Percentiles rank a stretch among this genome's conserved stretches.
Evolutionary conservation across 768 basidiomycete genomes (phyloP).

Genomic region (Tremella fuciformis): DNA sequence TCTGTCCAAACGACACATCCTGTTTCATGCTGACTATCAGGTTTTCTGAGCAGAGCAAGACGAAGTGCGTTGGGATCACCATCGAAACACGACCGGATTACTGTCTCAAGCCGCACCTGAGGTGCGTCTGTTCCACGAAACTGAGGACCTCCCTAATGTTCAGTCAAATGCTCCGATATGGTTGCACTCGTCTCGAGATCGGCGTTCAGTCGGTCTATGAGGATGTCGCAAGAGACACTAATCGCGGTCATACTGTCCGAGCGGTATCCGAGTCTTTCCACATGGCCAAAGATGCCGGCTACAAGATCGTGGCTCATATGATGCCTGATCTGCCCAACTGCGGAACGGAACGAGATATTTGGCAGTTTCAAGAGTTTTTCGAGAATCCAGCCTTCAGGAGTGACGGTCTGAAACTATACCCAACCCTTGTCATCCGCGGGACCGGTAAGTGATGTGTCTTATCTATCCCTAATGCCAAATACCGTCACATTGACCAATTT

Average conservation of each 20-base stretch:
- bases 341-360: slow-evolving; percentile 92
- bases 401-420: slow-evolving; percentile 97
- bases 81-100: slow-evolving; percentile 99
- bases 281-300: slow-evolving; percentile 95
- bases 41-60: slow-evolving; percentile 94
- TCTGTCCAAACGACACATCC: slow-evolving; percentile 39
- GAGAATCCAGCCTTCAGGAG: slow-evolving; percentile 97
- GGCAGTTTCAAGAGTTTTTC: slow-evolving; percentile 99
- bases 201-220: slow-evolving; percentile 97
- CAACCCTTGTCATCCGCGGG: slow-evolving; percentile 94
- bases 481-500: background rate
- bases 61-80: slow-evolving; percentile 97
- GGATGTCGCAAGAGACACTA: slow-evolving; percentile 97
- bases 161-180: slow-evolving; percentile 98
- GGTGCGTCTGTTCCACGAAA: slow-evolving; percentile 40
- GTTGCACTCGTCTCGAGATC: slow-evolving; percentile 96
- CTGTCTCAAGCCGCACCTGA: slow-evolving; percentile 88
- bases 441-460: slow-evolving; percentile 54
- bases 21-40: slow-evolving; percentile 52
- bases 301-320: slow-evolving; percentile 99
- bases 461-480: background rate
- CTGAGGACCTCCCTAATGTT: slow-evolving; percentile 2
- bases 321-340: slow-evolving; percentile 99
- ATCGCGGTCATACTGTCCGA: slow-evolving; percentile 96
- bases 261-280: slow-evolving; percentile 97